Evolutionary conservation across 805 yeast species (phyloP), one percentile per base, ranked within the genome.

Genomic region (Yarrowia hollandica): DNA sequence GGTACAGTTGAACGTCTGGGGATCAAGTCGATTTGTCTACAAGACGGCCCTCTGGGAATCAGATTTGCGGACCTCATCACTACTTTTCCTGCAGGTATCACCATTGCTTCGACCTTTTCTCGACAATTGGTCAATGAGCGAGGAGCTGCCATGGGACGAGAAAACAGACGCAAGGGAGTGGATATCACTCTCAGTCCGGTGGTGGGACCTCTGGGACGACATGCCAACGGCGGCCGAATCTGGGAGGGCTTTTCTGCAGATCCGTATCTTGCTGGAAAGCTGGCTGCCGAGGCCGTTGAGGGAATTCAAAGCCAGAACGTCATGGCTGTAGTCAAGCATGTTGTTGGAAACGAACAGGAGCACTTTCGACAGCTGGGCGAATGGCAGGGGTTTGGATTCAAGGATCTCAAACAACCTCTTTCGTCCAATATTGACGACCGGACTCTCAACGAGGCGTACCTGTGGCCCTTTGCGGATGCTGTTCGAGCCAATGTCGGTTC

Each of bases 401-500:
- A 48, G 16, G 41, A 31, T 19, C 56, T 48, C 31, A 67, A 72
- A 16, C 69, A 71, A 6, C 74, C 84, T 4, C 72, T 81, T 21
- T 77, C 82, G 61, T 72, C 84, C 9, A 79, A 81, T 61, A 79
- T 82, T 42, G 85, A 82, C 60, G 86, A 82, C 65, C 72, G 83
- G 25, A 79, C 83, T 1, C 76, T 83, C 79, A 86, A 81, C 66
- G 88, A 83, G 64, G 67, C 82, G 1, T 83, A 79, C 66, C 67
- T 82, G 46, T 82, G 87, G 87, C 88, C 88, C 10, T 83, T 81
- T 72, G 85, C 85, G 5, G 85, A 83, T 64, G 80, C 80, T 31
- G 74, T 83, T 21, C 75, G 76, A 59, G 83, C 86, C 7, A 85
- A 86, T 28, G 83, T 73, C 23, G 86, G 83, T 3, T 75, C 82